Evolutionary conservation across 371 early-diverging fungal genomes (phyloP), one percentile per base, ranked within the genome.

Genomic region (Syncephalastrum contaminatum): DNA sequence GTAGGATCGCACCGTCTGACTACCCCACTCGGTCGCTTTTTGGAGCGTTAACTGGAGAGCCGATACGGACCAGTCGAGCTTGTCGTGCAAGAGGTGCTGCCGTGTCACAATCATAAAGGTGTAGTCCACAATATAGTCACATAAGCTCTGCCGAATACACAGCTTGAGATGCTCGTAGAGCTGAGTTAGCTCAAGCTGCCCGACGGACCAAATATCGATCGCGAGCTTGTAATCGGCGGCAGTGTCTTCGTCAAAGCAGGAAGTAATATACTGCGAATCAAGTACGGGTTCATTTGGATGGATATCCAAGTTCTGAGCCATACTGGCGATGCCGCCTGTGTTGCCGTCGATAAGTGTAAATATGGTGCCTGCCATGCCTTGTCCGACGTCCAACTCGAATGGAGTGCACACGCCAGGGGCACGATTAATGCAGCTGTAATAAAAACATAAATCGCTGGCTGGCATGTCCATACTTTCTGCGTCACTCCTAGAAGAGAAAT

Each of bases 191-290:
- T 86, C 83, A 27, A 88, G 63, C 14, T 69, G 68, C 1, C 91
- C 89, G 22, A 87, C 80, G 0, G 77, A 69, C 94, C 94, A 94
- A 0, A 91, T 70, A 45, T 88, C 86, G 36, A 88, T 71, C 39
- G 71, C 62, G 1, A 91, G 54, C 8, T 13, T 18, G 36, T 30
- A 30, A 30, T 30, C 36, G 36, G 36, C 36, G 36, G 36, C 36
- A 2, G 36, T 30, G 10, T 30, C 36, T 30, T 30, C 36, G 10
- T 30, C 36, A 10, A 30, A 30, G 10, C 36, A 30, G 12, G 36
- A 30, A 10, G 36, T 30, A 30, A 30, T 8, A 8, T 30, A 30
- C 12, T 30, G 36, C 36, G 36, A 30, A 10, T 30, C 36, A 0
- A 30, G 10, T 10, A 30, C 8, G 10, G 36, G 36, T 30, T 30